Evolutionary conservation across 176 grass and related monocot species (phyloP).

Genomic region (Miscanthus lutarioriparius): DNA sequence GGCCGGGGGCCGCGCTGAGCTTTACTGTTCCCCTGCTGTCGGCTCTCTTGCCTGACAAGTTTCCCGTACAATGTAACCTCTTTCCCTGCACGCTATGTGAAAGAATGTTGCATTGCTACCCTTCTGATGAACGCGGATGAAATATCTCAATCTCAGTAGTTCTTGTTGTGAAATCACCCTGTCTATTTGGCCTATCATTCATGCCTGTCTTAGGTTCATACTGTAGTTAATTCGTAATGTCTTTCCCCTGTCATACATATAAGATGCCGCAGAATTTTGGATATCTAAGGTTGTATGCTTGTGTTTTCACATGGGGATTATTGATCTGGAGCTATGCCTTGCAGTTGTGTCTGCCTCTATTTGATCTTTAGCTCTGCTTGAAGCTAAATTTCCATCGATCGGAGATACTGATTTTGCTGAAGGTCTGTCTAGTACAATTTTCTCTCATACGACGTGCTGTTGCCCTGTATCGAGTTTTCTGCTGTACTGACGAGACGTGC

Average conservation of each 20-base stretch:
- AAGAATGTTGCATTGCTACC: constrained; percentile 36
- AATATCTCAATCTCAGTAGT: constrained; percentile 26
- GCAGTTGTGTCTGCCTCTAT: constrained; percentile 7
- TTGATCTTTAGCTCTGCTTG: not conserved
- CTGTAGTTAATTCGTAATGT: constrained; percentile 11
- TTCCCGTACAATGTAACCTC: constrained; percentile 29
- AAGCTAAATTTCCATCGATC: not conserved
- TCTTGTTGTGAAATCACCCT: constrained; percentile 31
- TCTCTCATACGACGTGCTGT: not conserved
- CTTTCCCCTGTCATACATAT: constrained; percentile 2
- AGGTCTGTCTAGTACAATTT: not conserved
- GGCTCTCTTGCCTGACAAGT: constrained; percentile 22
- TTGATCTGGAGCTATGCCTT: not conserved
- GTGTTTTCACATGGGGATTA: constrained; percentile 9
- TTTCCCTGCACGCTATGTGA: constrained; percentile 6
- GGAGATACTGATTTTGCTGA: not conserved
- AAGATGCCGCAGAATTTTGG: not conserved
- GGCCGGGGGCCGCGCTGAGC: constrained; percentile 58
- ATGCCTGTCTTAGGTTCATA: constrained; percentile 11
- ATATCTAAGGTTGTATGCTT: constrained; percentile 17
- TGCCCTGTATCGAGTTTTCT: not conserved
- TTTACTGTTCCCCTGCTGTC: constrained; percentile 7
- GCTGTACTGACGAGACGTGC: not conserved
- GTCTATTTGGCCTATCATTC: constrained; percentile 22
- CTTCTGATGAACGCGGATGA: constrained; percentile 20